These are phyloP conservation scores for Erigeron canadensis DNA, from an alignment of 129 eudicot species.

Conservation along the genomic window DNA sequence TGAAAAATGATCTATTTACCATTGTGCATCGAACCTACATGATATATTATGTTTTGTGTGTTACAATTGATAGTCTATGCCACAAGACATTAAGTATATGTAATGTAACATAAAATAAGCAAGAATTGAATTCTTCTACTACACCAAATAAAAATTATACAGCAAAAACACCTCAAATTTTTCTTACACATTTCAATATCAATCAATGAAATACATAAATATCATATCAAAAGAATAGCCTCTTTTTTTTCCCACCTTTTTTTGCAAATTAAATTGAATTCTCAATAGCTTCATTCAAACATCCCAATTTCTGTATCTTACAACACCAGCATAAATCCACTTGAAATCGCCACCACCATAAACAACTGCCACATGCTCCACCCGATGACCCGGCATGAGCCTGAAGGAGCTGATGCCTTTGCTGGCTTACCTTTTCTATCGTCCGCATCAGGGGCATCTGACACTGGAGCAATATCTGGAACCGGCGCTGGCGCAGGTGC, in stretches of 20 bases:
- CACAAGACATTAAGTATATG: too few species aligned
- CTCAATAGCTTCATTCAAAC: neutral
- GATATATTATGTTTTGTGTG: neutral
- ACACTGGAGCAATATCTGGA: constrained; percentile 58
- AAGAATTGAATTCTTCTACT: neutral
- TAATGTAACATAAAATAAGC: neutral
- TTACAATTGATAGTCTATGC: neutral
- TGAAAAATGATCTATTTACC: neutral
- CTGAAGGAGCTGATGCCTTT: constrained; percentile 24
- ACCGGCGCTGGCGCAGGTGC: constrained; percentile 67
- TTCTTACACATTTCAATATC: constrained; percentile 41
- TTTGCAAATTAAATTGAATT: constrained; percentile 3
- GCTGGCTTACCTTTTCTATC: constrained; percentile 30
- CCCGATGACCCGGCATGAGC: constrained; percentile 30
- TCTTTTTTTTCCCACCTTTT: neutral
- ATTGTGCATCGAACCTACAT: neutral
- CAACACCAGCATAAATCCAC: constrained; percentile 42
- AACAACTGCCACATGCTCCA: constrained; percentile 37
- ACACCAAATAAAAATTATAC: constrained; percentile 16
- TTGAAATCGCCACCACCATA: constrained; percentile 40
- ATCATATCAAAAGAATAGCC: constrained; percentile 37
- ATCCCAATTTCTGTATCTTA: constrained; percentile 22
- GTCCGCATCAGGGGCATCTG: constrained; percentile 58
- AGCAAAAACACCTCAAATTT: constrained; percentile 35
- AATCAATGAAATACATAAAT: constrained; percentile 41